Percentiles rank a stretch among this genome's conserved stretches.
These are phyloP conservation scores for Vitis hybrid DNA, from an alignment of 177 flowering plant genomes.

Conservation along the genomic window DNA sequence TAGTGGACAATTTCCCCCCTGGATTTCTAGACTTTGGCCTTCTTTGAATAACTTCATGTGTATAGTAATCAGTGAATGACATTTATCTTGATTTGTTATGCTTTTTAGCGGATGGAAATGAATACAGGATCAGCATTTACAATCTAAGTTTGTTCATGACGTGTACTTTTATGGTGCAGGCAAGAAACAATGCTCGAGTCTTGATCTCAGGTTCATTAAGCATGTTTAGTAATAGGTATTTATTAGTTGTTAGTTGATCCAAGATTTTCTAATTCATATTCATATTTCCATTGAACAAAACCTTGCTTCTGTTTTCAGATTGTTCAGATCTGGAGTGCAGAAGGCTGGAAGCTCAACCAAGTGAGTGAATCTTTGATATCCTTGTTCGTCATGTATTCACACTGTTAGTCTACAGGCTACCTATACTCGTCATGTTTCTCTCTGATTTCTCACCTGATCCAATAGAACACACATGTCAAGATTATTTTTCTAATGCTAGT, in stretches of 20 bases:
- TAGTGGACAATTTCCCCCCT: too few species aligned
- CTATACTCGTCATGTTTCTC: too few species aligned
- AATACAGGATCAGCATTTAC: not conserved
- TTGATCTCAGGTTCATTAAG: constrained; percentile 79
- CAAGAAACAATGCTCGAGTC: constrained; percentile 93
- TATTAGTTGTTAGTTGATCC: not conserved
- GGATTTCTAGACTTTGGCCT: too few species aligned
- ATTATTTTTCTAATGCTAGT: too few species aligned
- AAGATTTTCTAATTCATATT: not conserved
- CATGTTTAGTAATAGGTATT: constrained; percentile 81
- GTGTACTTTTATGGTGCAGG: constrained; percentile 39
- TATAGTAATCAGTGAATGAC: too few species aligned
- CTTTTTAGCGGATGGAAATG: too few species aligned
- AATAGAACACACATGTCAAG: too few species aligned
- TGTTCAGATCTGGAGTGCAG: constrained; percentile 72
- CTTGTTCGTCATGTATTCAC: not conserved
- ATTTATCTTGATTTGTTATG: too few species aligned
- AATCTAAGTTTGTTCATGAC: not conserved
- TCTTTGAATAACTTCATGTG: too few species aligned
- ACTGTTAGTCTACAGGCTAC: too few species aligned
- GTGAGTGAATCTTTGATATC: constrained; percentile 44
- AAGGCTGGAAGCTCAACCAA: constrained; percentile 77
- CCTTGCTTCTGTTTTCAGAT: constrained; percentile 39
- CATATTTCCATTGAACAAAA: constrained; percentile 1
- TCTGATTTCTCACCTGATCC: too few species aligned